Evolutionary conservation across 345 rosid species (phyloP).

Genomic region (Lepidium africanum): DNA sequence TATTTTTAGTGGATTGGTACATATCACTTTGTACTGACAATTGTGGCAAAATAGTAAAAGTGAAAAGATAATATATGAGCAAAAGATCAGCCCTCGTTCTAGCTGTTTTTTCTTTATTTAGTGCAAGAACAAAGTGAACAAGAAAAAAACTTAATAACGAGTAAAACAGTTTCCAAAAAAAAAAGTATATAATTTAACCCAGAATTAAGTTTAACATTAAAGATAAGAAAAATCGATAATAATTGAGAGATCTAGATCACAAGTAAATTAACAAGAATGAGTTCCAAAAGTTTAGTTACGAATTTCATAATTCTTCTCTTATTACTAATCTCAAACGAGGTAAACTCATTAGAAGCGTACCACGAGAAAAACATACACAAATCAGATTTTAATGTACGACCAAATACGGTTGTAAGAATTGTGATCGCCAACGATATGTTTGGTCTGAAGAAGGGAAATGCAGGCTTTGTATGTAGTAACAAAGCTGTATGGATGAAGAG

Average conservation of each 20-base stretch:
- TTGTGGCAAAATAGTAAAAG: neutral
- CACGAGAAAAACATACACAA: neutral
- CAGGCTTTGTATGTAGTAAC: constrained; percentile 24
- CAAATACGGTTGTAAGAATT: constrained; percentile 7
- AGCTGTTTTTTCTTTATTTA: neutral
- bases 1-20: neutral
- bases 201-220: no score
- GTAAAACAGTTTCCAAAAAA: neutral
- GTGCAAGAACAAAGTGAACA: neutral
- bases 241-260: neutral
- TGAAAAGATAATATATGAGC: neutral
- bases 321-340: constrained; percentile 11
- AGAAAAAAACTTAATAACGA: constrained; percentile 1
- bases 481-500: constrained; percentile 13
- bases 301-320: constrained; percentile 4
- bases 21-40: neutral
- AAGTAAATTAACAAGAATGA: neutral
- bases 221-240: neutral
- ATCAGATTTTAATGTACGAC: constrained; percentile 1
- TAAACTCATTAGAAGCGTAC: constrained; percentile 10
- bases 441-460: constrained; percentile 14
- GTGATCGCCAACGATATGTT: constrained; percentile 17
- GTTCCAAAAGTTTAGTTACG: neutral
- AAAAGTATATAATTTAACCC: no score
- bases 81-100: neutral